Conservation (phyloP, 306 rosid genomes). For the Senna tora region DNA sequence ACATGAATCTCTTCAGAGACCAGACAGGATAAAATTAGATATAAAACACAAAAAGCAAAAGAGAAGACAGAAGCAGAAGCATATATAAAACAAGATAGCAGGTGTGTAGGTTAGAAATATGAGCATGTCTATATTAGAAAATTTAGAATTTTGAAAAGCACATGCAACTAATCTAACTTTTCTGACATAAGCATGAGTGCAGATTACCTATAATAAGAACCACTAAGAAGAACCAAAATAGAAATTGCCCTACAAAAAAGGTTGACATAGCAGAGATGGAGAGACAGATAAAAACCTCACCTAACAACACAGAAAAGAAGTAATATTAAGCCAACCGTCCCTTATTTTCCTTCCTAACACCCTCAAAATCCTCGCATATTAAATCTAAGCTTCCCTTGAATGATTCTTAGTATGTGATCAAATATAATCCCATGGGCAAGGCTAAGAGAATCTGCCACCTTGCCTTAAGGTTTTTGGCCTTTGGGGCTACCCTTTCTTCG, state of each 20-base stretch:
- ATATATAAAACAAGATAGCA: constrained; percentile 9
- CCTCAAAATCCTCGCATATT: constrained; percentile 20
- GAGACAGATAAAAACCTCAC: constrained; percentile 48
- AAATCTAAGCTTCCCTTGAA: constrained; percentile 30
- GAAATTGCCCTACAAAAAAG: constrained; percentile 20
- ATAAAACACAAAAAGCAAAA: constrained; percentile 13
- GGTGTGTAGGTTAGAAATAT: constrained; percentile 28
- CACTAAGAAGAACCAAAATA: neutral
- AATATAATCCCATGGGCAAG: constrained; percentile 47
- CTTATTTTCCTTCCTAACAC: constrained; percentile 49
- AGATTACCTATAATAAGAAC: constrained; percentile 4
- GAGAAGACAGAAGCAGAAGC: neutral
- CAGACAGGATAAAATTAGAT: no score
- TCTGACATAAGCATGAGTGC: neutral
- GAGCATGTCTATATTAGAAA: neutral
- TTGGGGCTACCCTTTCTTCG: constrained; percentile 67
- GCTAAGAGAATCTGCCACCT: constrained; percentile 53
- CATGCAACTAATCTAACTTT: constrained; percentile 32
- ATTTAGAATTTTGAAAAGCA: constrained; percentile 30
- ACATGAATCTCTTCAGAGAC: neutral
- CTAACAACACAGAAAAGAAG: constrained; percentile 41
- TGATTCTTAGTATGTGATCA: constrained; percentile 26
- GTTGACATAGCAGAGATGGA: constrained; percentile 36
- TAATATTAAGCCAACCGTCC: constrained; percentile 19
- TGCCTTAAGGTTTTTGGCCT: constrained; percentile 63